phyloP scores from a whole-genome alignment of 176 grass and related monocot genomes.

The Avena eriantha region DNA sequence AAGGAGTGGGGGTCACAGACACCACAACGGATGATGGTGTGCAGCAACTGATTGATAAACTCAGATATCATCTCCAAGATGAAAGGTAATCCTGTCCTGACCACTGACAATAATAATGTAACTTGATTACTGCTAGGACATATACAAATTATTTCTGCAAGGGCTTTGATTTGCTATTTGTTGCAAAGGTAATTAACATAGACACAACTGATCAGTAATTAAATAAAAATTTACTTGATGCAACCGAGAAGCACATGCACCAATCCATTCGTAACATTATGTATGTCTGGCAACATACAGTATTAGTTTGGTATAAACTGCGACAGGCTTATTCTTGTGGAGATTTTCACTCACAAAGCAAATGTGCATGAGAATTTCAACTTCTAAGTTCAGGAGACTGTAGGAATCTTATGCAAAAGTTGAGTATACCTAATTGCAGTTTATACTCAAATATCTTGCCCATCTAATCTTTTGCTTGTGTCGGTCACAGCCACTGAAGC shows the following conservation, averaged over 20 bases:
- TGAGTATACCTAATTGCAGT: not conserved
- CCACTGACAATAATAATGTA: not conserved
- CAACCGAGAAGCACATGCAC: not conserved
- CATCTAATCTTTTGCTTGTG: constrained; percentile 1
- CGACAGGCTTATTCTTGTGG: not conserved
- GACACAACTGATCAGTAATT: not conserved
- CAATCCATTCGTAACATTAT: not conserved
- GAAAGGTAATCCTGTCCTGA: constrained; percentile 8
- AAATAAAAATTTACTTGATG: not conserved
- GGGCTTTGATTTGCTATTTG: not conserved
- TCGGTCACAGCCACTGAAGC: not conserved
- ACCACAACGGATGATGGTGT: not conserved
- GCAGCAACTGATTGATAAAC: not conserved
- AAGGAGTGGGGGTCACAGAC: not conserved
- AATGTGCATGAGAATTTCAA: not conserved
- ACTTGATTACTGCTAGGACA: not conserved
- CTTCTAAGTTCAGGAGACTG: not conserved
- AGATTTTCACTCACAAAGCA: not conserved
- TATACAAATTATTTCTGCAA: not conserved
- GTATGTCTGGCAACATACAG: not conserved
- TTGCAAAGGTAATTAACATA: not conserved
- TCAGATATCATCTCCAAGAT: not conserved
- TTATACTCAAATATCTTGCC: not conserved
- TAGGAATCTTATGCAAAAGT: not conserved
- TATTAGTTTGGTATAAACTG: not conserved